Evolutionary conservation across 2,329 filamentous ascomycete genomes (phyloP).

Genomic region (Colletotrichum sublineola): DNA sequence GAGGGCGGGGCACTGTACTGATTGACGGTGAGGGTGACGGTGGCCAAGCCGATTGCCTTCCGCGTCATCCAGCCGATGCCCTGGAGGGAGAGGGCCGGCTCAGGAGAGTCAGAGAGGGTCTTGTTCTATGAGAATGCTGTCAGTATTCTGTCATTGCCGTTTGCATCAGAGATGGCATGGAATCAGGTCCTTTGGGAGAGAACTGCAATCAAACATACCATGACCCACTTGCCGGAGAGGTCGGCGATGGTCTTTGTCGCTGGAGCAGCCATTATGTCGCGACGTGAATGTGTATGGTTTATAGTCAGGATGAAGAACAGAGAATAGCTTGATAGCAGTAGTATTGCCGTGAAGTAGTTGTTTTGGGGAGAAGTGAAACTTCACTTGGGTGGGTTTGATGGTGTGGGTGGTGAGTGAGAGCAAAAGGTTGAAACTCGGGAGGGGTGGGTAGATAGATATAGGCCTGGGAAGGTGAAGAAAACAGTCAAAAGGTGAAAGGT

Average conservation of each 20-base stretch:
- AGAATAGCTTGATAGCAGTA: background rate
- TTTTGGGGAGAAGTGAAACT: background rate
- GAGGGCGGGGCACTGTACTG: conserved; percentile 63
- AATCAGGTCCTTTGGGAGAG: conserved; percentile 22
- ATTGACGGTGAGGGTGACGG: conserved; percentile 74
- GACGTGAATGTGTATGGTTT: background rate
- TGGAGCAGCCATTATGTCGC: conserved; percentile 76
- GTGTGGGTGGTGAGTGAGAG: background rate
- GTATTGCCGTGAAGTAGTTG: background rate
- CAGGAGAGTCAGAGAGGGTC: conserved; percentile 75
- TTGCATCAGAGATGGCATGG: background rate
- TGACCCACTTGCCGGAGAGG: conserved; percentile 76
- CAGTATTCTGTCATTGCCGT: background rate
- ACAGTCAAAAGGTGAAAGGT: conserved; percentile 25
- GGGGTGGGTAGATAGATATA: conserved; percentile 24
- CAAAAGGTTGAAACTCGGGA: background rate
- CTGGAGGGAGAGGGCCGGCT: conserved; percentile 79
- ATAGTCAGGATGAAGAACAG: background rate
- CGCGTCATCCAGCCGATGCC: conserved; percentile 79
- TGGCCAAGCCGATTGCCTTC: conserved; percentile 78
- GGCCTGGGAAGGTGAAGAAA: conserved; percentile 6
- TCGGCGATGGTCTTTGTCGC: conserved; percentile 74
- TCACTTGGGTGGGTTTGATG: background rate
- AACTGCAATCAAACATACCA: conserved; percentile 65
- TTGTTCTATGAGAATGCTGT: conserved; percentile 73